A percentile compares a stretch with the other conserved stretches of the same genome.
phyloP scores from a whole-genome alignment of 2,329 filamentous ascomycete genomes.

The Diplodia mutila region DNA sequence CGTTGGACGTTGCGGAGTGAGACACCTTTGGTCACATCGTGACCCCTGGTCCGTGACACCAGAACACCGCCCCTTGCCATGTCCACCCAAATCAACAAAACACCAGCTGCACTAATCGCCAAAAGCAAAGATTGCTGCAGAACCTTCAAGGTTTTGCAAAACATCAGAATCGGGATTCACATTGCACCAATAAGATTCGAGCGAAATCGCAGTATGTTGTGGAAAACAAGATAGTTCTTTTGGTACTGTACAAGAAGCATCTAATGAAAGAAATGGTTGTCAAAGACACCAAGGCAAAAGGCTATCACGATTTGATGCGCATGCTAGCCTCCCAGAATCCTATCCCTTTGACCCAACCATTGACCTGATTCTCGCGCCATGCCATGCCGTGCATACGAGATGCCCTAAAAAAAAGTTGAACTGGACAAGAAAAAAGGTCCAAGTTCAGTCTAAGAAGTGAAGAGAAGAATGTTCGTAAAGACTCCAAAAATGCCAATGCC shows the following conservation, averaged over 20 bases:
- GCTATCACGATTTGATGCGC: constrained; percentile 3
- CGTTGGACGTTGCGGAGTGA: neutral
- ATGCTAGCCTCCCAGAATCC: constrained; percentile 4
- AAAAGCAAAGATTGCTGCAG: neutral
- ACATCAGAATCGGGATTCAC: neutral
- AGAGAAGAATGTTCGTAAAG: neutral
- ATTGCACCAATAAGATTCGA: neutral
- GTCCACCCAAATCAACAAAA: neutral
- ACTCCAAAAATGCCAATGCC: neutral
- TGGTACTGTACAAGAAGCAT: neutral
- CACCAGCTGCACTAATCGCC: neutral
- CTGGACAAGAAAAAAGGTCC: neutral
- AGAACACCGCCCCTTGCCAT: neutral
- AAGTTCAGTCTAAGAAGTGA: neutral
- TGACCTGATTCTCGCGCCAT: neutral
- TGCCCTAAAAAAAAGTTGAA: neutral
- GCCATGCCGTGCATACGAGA: constrained; percentile 13
- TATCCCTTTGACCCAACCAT: neutral
- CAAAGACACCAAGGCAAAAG: constrained; percentile 59
- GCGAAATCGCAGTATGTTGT: neutral
- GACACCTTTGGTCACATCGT: neutral
- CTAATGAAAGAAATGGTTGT: neutral
- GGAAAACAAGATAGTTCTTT: neutral
- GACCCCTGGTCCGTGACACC: neutral
- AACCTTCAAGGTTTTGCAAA: neutral